Base-by-base conservation (phyloP, 495 filamentous ascomycete genomes). In the Cercophora newfieldiana region DNA sequence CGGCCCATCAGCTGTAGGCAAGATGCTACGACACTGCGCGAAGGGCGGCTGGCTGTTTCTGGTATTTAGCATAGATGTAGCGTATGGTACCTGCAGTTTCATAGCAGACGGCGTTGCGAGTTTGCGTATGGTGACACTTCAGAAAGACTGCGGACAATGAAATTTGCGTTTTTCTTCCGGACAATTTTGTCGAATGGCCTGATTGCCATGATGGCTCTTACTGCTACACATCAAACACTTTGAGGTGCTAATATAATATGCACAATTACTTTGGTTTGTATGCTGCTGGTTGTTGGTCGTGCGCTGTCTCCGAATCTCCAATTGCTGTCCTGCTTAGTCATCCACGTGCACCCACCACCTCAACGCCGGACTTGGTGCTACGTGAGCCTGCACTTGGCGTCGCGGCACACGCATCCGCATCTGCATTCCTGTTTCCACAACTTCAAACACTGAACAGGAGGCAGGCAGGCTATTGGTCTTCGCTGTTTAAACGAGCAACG, bases 391-490 rank as follows among this genome's bases (percentile, higher is more conserved):
- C 25, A 57, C 24, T 30, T 57, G 25, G 54, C 54, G 18, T 22
- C 24, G 54, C 54, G 54, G 21, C 29, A 33, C 58, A 63, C 37
- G 28, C 61, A 63, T 33, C 29, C 50, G 21, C 24, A 21, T 18
- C 31, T 24, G 21, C 19, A 25, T 33, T 18, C 57, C 44, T 44
- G 33, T 50, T 28, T n/a, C 26, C 56, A 56, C 49, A 28, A 33
- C 65, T 60, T 50, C 26, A 61, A 59, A 67, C 65, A 19, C 49
- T 24, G 48, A 63, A 61, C 5, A 19, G 26, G 5, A 44, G 24
- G 63, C 63, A 21, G 24, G 26, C 63, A 60, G 59, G 26, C 51
- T 58, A 62, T 66, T 66, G 65, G 65, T 58, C 26, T 66, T 44
- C 21, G 21, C 24, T 25, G 7, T n/a, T 14, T 8, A 16, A 44